Evolutionary conservation across 2,329 filamentous ascomycete species (phyloP).

Genomic region (Sphaerostilbella broomeana): DNA sequence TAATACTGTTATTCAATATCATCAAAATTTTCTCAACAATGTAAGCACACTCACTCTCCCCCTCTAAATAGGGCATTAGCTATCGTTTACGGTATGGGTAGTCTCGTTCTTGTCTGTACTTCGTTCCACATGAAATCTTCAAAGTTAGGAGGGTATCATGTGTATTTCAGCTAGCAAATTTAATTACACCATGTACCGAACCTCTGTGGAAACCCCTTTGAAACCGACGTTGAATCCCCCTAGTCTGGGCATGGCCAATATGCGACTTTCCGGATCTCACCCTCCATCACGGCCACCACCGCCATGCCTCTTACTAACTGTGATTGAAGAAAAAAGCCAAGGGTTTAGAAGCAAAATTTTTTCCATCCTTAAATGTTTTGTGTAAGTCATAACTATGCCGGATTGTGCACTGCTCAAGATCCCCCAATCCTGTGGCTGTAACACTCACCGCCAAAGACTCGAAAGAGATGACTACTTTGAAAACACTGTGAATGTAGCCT

Average conservation of each 20-base stretch:
- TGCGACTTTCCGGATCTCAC: neutral
- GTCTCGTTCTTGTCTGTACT: too few relatives aligned
- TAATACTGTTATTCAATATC: too few relatives aligned
- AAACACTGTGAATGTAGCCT: too few relatives aligned
- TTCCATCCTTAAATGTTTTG: too few relatives aligned
- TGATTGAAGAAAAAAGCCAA: neutral
- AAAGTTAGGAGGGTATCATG: neutral
- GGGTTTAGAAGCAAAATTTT: too few relatives aligned
- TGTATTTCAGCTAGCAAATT: neutral
- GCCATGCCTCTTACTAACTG: neutral
- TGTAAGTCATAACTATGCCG: neutral
- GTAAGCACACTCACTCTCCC: too few relatives aligned
- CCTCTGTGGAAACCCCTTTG: neutral
- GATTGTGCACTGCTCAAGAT: neutral
- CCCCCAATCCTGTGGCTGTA: neutral
- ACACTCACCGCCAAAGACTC: too few relatives aligned
- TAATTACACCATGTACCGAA: neutral
- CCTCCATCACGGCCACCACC: neutral
- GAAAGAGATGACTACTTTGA: too few relatives aligned
- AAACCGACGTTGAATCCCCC: neutral
- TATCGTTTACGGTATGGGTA: too few relatives aligned
- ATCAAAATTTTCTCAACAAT: too few relatives aligned
- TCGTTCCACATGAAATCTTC: too few relatives aligned
- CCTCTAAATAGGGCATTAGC: too few relatives aligned
- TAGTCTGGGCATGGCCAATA: neutral